Conservation (phyloP, 345 rosid species). For the Brassica nigra region DNA sequence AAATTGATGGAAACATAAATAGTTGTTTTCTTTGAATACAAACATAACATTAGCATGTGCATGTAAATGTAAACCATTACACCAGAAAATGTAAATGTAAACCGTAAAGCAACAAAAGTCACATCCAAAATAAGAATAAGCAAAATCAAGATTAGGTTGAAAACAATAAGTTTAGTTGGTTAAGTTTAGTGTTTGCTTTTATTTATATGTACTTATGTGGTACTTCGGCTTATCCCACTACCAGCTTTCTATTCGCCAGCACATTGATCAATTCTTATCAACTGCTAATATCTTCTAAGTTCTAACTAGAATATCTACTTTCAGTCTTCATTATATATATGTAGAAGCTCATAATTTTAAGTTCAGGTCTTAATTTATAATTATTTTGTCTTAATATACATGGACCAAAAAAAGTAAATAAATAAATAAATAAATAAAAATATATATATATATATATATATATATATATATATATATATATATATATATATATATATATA, state of each 20-base stretch:
- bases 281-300: not conserved
- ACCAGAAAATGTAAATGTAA: too few species aligned
- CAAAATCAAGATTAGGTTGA: not conserved
- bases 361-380: not conserved
- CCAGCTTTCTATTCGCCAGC: not conserved
- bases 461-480: too few species aligned
- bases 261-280: not conserved
- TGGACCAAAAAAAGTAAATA: too few species aligned
- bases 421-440: too few species aligned
- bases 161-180: not conserved
- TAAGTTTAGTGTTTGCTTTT: constrained; percentile 5
- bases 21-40: not conserved
- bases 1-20: not conserved
- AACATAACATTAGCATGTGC: not conserved
- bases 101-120: not conserved
- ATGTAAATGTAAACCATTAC: too few species aligned
- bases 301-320: constrained; percentile 12
- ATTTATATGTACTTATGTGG: not conserved
- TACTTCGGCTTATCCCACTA: constrained; percentile 19
- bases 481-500: too few species aligned
- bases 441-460: too few species aligned
- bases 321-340: constrained; percentile 2
- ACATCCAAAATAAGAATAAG: not conserved
- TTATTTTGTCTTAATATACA: not conserved
- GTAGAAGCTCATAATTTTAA: not conserved